These are phyloP conservation scores for Penicillium ochrochloron DNA, from an alignment of 495 filamentous ascomycete genomes.

Conservation along the genomic window DNA sequence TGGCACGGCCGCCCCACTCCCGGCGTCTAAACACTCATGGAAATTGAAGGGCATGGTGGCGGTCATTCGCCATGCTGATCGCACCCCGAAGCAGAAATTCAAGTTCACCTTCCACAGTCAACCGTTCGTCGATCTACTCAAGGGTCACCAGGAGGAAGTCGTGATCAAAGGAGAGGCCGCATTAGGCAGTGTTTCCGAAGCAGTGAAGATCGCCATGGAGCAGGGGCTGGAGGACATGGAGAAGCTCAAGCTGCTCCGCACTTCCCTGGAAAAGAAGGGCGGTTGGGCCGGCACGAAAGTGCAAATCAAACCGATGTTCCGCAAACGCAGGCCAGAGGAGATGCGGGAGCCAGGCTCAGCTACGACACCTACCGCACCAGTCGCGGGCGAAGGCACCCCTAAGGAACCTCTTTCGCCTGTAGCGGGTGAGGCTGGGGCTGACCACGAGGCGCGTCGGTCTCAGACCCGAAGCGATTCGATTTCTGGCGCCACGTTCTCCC, in stretches of 20 bases:
- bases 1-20: slow-evolving; percentile 61
- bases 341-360: slow-evolving; percentile 35
- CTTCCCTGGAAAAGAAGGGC: slow-evolving; percentile 88
- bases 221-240: slow-evolving; percentile 80
- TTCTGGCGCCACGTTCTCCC: slow-evolving; percentile 82
- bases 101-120: slow-evolving; percentile 98
- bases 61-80: slow-evolving; percentile 92
- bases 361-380: slow-evolving; percentile 7
- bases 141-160: slow-evolving; percentile 95
- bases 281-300: slow-evolving; percentile 96
- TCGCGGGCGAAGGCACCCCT: slow-evolving; percentile 15
- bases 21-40: slow-evolving; percentile 94
- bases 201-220: slow-evolving; percentile 76
- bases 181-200: slow-evolving; percentile 83
- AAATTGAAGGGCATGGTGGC: slow-evolving; percentile 98
- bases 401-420: slow-evolving; percentile 33
- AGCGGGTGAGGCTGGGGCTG: slow-evolving; percentile 22
- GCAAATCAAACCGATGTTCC: slow-evolving; percentile 98
- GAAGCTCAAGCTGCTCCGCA: slow-evolving; percentile 82
- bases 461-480: slow-evolving; percentile 78
- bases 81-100: slow-evolving; percentile 98
- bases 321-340: slow-evolving; percentile 72
- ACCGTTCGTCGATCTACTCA: slow-evolving; percentile 91
- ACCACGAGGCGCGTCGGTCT: slow-evolving; percentile 38
- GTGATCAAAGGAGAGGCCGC: slow-evolving; percentile 91